These are phyloP conservation scores for Harringtonia aguacate DNA, from an alignment of 2,329 filamentous ascomycete genomes.

Conservation along the genomic window DNA sequence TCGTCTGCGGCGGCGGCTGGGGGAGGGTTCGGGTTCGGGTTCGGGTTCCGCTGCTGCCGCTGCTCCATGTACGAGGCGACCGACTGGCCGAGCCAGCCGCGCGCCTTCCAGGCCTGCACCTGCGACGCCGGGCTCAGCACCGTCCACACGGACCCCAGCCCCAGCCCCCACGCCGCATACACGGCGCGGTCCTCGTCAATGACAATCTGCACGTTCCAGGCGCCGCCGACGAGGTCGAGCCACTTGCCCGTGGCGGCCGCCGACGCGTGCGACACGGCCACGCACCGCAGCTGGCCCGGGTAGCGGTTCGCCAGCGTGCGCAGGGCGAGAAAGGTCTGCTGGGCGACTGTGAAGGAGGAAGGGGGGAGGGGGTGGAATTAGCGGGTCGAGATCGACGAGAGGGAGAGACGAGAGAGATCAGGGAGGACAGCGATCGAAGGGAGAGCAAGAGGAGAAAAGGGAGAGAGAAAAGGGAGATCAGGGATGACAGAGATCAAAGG, in stretches of 20 bases:
- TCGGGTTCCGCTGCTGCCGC: slow-evolving; percentile 18
- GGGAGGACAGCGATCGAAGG: background rate
- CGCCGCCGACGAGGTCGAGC: slow-evolving; percentile 45
- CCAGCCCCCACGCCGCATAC: slow-evolving; percentile 50
- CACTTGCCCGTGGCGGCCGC: slow-evolving; percentile 43
- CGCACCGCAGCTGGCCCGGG: slow-evolving; percentile 36
- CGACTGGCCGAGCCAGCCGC: slow-evolving; percentile 41
- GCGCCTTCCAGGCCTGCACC: slow-evolving; percentile 41
- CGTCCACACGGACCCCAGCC: slow-evolving; percentile 37
- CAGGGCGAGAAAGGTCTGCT: slow-evolving; percentile 45
- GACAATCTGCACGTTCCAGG: slow-evolving; percentile 44
- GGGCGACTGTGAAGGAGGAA: slow-evolving; percentile 30
- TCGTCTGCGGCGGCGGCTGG: slow-evolving; percentile 22
- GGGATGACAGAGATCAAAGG: too few relatives aligned
- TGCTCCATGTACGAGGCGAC: slow-evolving; percentile 35
- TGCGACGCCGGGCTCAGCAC: slow-evolving; percentile 43
- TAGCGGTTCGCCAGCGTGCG: slow-evolving; percentile 43
- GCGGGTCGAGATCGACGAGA: too few relatives aligned
- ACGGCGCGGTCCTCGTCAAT: slow-evolving; percentile 45
- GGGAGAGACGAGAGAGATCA: background rate
- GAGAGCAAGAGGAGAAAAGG: background rate
- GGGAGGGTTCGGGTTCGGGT: slow-evolving; percentile 23
- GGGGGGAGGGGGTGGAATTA: too few relatives aligned
- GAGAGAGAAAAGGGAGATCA: too few relatives aligned
- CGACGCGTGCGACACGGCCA: slow-evolving; percentile 51